Percentiles rank a stretch among this genome's conserved stretches.
Conservation (phyloP, 495 filamentous ascomycete genomes). For the Aspergillus conjunctus region DNA sequence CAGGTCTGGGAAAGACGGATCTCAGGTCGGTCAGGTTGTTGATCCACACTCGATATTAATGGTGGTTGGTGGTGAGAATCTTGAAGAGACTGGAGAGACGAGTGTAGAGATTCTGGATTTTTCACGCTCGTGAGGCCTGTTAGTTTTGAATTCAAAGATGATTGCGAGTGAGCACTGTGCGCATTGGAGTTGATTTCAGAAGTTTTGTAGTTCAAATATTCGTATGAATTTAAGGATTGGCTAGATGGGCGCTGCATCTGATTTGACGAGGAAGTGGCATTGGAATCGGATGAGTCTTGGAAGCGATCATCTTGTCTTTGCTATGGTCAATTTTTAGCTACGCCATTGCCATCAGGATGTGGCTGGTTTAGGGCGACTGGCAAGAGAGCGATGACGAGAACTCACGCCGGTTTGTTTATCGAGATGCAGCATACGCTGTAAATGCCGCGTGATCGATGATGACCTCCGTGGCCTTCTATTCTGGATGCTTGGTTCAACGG, state of each 20-base stretch:
- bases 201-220: conserved; percentile 6
- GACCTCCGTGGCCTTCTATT: conserved; percentile 31
- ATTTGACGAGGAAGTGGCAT: neutral
- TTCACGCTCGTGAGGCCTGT: neutral
- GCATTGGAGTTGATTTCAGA: conserved; percentile 9
- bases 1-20: conserved; percentile 27
- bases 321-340: conserved; percentile 24
- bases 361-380: neutral
- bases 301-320: conserved; percentile 22
- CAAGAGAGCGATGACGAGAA: conserved; percentile 1
- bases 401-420: conserved; percentile 36
- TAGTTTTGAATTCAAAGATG: conserved; percentile 12
- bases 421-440: conserved; percentile 38
- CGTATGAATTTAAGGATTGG: neutral
- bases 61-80: neutral
- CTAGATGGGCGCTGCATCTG: neutral
- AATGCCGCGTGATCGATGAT: conserved; percentile 39
- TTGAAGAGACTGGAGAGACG: conserved; percentile 13
- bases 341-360: neutral
- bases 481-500: conserved; percentile 16
- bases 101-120: conserved; percentile 9
- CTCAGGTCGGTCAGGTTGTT: conserved; percentile 5
- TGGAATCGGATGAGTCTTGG: conserved; percentile 2
- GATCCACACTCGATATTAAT: neutral
- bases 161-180: conserved; percentile 9